Percentiles rank a stretch among this genome's conserved stretches.
Evolutionary conservation across 2,329 filamentous ascomycete genomes (phyloP).

Genomic region (Colletotrichum sidae): DNA sequence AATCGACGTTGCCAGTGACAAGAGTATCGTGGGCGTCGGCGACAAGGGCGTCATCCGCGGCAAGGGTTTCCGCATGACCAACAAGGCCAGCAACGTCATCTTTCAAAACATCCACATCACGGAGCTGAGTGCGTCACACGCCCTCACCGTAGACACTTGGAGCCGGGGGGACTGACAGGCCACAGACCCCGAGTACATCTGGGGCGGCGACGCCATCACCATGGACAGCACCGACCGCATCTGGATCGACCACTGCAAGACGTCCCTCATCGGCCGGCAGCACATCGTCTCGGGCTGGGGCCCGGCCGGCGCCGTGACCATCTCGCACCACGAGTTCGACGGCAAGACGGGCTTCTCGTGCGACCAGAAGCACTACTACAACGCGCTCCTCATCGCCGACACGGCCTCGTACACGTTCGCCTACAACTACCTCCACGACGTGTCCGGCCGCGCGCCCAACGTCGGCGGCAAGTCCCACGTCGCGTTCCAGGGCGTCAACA

Average conservation of each 20-base stretch:
- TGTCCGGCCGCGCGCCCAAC: conserved; percentile 49
- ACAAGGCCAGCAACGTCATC: conserved; percentile 59
- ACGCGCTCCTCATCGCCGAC: conserved; percentile 52
- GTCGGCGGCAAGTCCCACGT: conserved; percentile 40
- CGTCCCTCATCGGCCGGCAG: conserved; percentile 58
- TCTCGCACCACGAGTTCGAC: conserved; percentile 60
- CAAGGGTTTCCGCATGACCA: conserved; percentile 57
- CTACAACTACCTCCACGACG: conserved; percentile 58
- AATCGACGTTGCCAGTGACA: conserved; percentile 43
- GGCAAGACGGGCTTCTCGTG: conserved; percentile 57
- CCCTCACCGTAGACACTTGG: not conserved
- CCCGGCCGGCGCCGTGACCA: conserved; percentile 49
- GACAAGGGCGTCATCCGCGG: conserved; percentile 45
- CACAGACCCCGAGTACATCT: conserved; percentile 48
- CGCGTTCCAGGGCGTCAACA: conserved; percentile 53
- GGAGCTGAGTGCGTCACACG: not conserved
- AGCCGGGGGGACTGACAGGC: not conserved
- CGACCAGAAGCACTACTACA: conserved; percentile 61
- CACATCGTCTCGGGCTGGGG: conserved; percentile 44
- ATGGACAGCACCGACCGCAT: conserved; percentile 46
- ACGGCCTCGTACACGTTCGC: conserved; percentile 54
- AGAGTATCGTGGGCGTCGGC: conserved; percentile 42
- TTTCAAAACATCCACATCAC: conserved; percentile 62
- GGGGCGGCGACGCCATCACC: conserved; percentile 50
- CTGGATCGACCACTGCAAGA: conserved; percentile 53